These are phyloP conservation scores for Jackrogersella multiformis DNA, from an alignment of 495 filamentous ascomycete species.

Conservation along the genomic window DNA sequence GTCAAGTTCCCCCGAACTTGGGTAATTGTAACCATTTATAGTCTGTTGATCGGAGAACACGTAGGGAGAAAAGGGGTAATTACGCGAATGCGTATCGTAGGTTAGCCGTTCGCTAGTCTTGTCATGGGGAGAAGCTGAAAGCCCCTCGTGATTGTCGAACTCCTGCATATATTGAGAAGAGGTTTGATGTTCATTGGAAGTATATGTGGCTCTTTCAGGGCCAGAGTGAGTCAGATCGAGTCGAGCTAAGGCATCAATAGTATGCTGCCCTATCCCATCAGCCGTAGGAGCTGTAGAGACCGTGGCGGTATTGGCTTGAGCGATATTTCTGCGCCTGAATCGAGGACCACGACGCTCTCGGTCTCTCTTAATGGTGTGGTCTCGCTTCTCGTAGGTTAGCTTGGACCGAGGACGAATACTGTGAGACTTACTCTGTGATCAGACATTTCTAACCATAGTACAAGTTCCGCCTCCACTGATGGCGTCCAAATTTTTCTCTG, in stretches of 20 bases:
- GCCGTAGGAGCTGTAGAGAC: not conserved
- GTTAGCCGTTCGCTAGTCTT: not conserved
- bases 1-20: not conserved
- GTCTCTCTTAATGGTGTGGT: not conserved
- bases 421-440: conserved; percentile 4
- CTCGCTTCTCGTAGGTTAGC: conserved; percentile 3
- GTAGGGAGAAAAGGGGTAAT: not conserved
- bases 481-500: not conserved
- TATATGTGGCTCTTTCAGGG: not conserved
- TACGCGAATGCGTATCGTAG: not conserved
- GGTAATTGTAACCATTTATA: not conserved
- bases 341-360: not conserved
- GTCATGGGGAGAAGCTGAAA: not conserved
- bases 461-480: not conserved
- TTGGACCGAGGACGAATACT: not conserved
- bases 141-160: not conserved
- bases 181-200: not conserved
- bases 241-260: not conserved
- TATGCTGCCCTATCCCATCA: not conserved
- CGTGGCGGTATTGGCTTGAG: not conserved
- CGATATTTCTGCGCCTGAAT: not conserved
- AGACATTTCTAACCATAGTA: not conserved
- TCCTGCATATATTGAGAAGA: not conserved
- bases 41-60: not conserved
- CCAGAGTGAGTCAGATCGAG: no score